Evolutionary conservation across 176 grass and related monocot genomes (phyloP).

Genomic region (Chloris gayana): DNA sequence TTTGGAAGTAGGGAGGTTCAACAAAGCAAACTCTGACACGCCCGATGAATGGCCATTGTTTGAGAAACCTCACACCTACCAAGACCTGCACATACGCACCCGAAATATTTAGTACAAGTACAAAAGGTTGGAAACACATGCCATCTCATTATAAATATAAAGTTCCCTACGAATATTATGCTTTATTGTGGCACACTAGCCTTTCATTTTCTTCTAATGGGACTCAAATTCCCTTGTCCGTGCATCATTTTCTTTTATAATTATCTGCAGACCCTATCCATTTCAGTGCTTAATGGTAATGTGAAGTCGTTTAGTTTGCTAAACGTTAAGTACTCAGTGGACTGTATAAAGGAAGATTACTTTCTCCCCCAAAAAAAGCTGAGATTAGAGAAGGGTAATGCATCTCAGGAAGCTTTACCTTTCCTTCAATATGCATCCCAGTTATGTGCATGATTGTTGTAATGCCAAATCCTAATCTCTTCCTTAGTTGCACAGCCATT

Average conservation of each 20-base stretch:
- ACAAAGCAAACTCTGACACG: conserved; percentile 94
- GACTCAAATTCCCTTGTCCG: no score
- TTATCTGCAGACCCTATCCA: not conserved
- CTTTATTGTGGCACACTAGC: not conserved
- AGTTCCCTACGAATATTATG: not conserved
- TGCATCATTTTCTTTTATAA: not conserved
- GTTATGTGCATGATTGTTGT: conserved; percentile 95
- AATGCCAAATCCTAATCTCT: conserved; percentile 95
- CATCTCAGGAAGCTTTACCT: conserved; percentile 43
- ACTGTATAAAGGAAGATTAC: conserved; percentile 5
- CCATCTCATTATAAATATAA: not conserved
- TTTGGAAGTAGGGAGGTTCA: conserved; percentile 97
- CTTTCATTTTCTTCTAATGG: conserved; percentile 20
- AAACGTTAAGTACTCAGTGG: not conserved
- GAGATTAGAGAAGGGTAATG: not conserved
- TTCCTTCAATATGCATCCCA: conserved; percentile 95
- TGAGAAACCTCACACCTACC: conserved; percentile 89
- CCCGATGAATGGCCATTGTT: conserved; percentile 82
- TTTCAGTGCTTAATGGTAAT: not conserved
- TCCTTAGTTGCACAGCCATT: conserved; percentile 85
- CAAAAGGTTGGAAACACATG: not conserved
- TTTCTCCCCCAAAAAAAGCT: not conserved
- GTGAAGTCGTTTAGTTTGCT: not conserved
- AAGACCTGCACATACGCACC: conserved; percentile 62
- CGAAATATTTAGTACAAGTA: conserved; percentile 8